A percentile compares a stretch with the other conserved stretches of the same genome.
Evolutionary conservation across 345 rosid species (phyloP).

Genomic region (Aegle marmelos): DNA sequence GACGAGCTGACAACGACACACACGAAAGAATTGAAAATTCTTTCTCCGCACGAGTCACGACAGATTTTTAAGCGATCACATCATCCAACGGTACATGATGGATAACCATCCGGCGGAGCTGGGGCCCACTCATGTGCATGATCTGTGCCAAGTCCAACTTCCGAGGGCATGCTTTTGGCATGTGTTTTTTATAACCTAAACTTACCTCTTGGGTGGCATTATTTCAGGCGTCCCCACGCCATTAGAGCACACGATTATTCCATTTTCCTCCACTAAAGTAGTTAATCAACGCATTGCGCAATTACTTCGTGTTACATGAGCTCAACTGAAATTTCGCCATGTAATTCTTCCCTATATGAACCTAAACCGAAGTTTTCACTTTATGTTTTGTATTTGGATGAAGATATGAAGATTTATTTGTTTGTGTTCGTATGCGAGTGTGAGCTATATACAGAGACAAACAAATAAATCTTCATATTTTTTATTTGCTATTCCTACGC

Average conservation of each 20-base stretch:
- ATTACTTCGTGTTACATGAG: neutral
- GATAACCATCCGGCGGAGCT: neutral
- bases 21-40: neutral
- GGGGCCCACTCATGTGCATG: constrained; percentile 9
- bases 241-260: too few species aligned
- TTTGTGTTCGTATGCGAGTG: too few species aligned
- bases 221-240: neutral
- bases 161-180: neutral
- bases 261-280: neutral
- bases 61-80: neutral
- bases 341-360: too few species aligned
- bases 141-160: neutral
- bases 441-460: too few species aligned
- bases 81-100: neutral
- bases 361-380: too few species aligned
- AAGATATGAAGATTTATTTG: too few species aligned
- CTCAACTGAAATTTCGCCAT: neutral
- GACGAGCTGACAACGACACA: too few species aligned
- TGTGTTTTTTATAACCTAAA: neutral
- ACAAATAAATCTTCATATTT: too few species aligned
- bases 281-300: too few species aligned
- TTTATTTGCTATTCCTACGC: too few species aligned
- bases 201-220: neutral
- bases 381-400: too few species aligned
- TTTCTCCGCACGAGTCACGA: neutral